Evolutionary conservation across 352 stramenopile species (phyloP), one percentile per base, ranked within the genome.

Genomic region (Pythium plurisporium): DNA sequence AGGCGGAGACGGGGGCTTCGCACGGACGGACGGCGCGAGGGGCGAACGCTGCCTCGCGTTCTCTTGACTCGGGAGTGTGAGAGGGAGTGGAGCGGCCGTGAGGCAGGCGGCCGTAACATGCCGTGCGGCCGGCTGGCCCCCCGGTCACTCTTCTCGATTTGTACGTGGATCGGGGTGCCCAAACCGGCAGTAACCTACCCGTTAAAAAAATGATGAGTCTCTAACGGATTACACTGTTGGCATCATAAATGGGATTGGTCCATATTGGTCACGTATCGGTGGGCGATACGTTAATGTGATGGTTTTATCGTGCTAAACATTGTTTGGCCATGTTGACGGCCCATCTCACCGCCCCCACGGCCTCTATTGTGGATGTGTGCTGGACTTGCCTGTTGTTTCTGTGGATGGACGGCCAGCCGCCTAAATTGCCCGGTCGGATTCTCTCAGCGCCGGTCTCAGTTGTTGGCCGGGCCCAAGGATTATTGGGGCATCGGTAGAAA

Each of bases 31-130:
- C 22, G 48, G 27, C 33, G 22, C 26, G 48, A 22, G 48, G 1
- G 25, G 45, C 19, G 8, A 23, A 22, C 8, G 23, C 23, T 20
- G 31, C 19, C 38, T 27, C 14, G 30, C 17, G 25, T 48, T 56
- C 37, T 49, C 38, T 48, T 58, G 50, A 58, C 38, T 22, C 38
- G 5, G 26, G 50, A n/a, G n/a, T n/a, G 47, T 49, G 42, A 53
- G 53, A 46, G 53, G 53, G 42, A 55, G 55, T 51, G 55, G n/a
- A 9, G 19, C 51, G 22, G 23, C 36, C 42, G 46, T 62, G 53
- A 61, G 53, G 53, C 53, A 61, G 53, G 53, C 53, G 53, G 43
- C 44, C 25, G 17, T 20, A 44, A 17, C 5, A 7, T 7, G 27
- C 5, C 37, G 15, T 44, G n/a, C n/a, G 1, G 37, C 37, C 37